phyloP scores from a whole-genome alignment of 2,329 filamentous ascomycete genomes.

The Hirsutella minnesotensis region DNA sequence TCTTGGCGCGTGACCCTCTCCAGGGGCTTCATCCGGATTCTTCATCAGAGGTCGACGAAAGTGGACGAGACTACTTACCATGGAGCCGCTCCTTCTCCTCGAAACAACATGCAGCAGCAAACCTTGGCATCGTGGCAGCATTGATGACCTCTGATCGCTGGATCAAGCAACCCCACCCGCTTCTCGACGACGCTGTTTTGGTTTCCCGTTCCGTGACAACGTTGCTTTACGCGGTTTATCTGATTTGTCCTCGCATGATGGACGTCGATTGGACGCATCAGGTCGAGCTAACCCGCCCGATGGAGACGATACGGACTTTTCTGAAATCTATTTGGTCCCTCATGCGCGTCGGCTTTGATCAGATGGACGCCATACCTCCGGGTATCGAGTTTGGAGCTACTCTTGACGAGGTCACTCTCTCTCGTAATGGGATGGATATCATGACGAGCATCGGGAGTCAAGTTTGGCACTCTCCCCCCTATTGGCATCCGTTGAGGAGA shows the following conservation, averaged over 20 bases:
- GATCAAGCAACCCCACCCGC: conserved; percentile 7
- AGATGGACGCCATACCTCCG: conserved; percentile 1
- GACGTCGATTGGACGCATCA: conserved; percentile 2
- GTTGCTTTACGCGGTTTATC: conserved; percentile 10
- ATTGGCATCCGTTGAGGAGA: conserved; percentile 10
- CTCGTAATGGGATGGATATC: conserved; percentile 7
- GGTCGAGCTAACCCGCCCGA: background rate
- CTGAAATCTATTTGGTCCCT: conserved; percentile 8
- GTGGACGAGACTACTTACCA: background rate
- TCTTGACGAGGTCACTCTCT: conserved; percentile 9
- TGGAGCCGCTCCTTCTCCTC: conserved; percentile 5
- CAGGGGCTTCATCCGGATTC: conserved; percentile 6
- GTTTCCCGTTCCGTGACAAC: conserved; percentile 9
- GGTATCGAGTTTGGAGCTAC: conserved; percentile 11
- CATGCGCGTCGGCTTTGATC: conserved; percentile 4
- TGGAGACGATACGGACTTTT: conserved; percentile 6
- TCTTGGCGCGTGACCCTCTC: conserved; percentile 6
- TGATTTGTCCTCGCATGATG: conserved; percentile 8
- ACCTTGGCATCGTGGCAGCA: conserved; percentile 14
- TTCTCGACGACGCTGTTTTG: conserved; percentile 7
- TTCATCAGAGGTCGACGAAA: background rate
- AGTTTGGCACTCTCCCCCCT: conserved; percentile 6
- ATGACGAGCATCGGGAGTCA: conserved; percentile 6
- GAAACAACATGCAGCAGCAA: conserved; percentile 8
- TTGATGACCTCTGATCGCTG: conserved; percentile 9